phyloP scores from a whole-genome alignment of 2,329 filamentous ascomycete genomes.

The Bipolaris victoriae region DNA sequence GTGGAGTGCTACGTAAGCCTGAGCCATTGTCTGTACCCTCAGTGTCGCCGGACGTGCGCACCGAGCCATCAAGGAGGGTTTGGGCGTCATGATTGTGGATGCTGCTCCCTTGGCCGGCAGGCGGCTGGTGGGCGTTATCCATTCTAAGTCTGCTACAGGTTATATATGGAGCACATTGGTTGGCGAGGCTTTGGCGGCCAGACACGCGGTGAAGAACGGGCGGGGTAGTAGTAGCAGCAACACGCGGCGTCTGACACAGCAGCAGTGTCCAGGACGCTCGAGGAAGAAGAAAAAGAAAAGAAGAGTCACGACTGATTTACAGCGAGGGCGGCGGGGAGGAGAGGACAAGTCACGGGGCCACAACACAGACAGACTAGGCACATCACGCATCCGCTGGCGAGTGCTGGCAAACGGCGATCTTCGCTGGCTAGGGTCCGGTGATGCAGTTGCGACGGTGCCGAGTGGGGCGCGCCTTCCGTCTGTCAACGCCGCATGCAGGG shows the following conservation, averaged over 20 bases:
- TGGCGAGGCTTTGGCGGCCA: conserved; percentile 3
- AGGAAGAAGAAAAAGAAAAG: background rate
- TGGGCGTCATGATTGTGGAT: conserved; percentile 19
- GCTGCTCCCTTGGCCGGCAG: conserved; percentile 20
- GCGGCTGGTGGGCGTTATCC: conserved; percentile 24
- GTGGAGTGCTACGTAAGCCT: conserved; percentile 22
- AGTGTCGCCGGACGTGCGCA: conserved; percentile 20
- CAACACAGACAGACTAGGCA: conserved; percentile 7
- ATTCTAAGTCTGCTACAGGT: conserved; percentile 16
- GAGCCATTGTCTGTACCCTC: conserved; percentile 16
- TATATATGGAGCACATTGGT: conserved; percentile 16
- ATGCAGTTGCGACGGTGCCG: conserved; percentile 17
- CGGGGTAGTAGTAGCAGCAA: conserved; percentile 12
- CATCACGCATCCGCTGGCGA: conserved; percentile 19
- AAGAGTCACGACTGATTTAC: background rate
- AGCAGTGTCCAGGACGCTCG: conserved; percentile 1
- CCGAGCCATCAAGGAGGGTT: conserved; percentile 8
- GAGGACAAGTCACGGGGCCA: conserved; percentile 7
- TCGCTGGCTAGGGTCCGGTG: conserved; percentile 21
- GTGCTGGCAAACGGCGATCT: conserved; percentile 18
- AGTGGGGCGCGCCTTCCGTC: conserved; percentile 20
- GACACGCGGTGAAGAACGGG: conserved; percentile 2
- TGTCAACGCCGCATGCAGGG: conserved; percentile 23
- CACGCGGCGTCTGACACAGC: background rate
- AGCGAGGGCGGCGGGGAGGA: conserved; percentile 6